Evolutionary conservation across 176 grass and related monocot genomes (phyloP).

Genomic region (Triticum monococcum): DNA sequence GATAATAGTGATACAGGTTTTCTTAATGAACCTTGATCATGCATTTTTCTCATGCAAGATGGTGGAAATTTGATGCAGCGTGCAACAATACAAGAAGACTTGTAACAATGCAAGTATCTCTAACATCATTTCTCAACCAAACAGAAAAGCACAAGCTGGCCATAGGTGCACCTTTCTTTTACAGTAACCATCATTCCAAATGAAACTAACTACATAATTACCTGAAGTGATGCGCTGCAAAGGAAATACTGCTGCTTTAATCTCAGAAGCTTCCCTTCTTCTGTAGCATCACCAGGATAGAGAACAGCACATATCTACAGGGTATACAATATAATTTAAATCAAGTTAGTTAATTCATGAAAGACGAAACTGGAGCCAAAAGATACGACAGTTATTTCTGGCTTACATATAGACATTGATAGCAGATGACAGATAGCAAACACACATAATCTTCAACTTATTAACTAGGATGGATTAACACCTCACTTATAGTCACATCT

Average conservation of each 20-base stretch:
- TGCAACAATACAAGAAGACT: slow-evolving; percentile 6
- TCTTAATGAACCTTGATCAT: not conserved
- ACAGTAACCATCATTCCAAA: slow-evolving; percentile 4
- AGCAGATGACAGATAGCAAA: not conserved
- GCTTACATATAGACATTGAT: not conserved
- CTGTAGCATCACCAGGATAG: slow-evolving; percentile 90
- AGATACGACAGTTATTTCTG: not conserved
- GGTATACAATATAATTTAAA: slow-evolving; percentile 5
- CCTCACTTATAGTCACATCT: not conserved
- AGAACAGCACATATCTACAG: slow-evolving; percentile 93
- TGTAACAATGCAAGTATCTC: slow-evolving; percentile 14
- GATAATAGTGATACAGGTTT: not conserved
- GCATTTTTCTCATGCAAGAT: not conserved
- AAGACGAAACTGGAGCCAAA: not conserved
- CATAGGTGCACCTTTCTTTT: not conserved
- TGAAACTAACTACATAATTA: slow-evolving; percentile 37
- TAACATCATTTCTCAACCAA: not conserved
- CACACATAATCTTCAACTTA: not conserved
- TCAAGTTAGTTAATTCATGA: slow-evolving; percentile 17
- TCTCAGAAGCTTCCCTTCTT: slow-evolving; percentile 93
- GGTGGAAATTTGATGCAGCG: not conserved
- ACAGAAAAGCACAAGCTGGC: not conserved
- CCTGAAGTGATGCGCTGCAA: slow-evolving; percentile 98
- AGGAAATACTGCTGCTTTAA: slow-evolving; percentile 99
- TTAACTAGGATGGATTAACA: slow-evolving; percentile 9